Conservation (phyloP, 2,329 filamentous ascomycete genomes). For the Aspergillus sergii region DNA sequence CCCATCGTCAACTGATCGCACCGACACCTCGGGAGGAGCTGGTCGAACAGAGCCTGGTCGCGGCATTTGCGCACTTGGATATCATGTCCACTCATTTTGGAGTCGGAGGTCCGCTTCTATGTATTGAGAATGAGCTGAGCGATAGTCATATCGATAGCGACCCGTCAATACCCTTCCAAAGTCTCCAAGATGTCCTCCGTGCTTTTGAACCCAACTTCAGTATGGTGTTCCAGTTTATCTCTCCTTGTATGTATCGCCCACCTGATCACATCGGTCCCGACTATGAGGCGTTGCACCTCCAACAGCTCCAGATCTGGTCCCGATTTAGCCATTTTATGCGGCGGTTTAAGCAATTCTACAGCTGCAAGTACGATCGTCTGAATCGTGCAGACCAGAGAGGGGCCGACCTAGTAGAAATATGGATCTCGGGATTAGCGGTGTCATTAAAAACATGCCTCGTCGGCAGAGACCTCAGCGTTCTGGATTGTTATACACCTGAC, state of each 20-base stretch:
- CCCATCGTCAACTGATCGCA: neutral
- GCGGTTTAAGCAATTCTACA: neutral
- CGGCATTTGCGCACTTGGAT: conserved; percentile 2
- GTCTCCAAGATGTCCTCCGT: neutral
- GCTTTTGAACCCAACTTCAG: neutral
- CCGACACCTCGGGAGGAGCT: neutral
- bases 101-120: neutral
- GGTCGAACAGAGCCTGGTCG: neutral
- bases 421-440: neutral
- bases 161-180: neutral
- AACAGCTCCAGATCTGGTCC: neutral
- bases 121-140: neutral
- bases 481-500: neutral
- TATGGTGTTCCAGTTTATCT: neutral
- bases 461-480: neutral
- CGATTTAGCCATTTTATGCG: neutral
- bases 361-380: neutral
- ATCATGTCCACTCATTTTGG: neutral
- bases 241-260: neutral
- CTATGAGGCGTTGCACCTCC: neutral
- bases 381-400: neutral
- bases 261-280: neutral
- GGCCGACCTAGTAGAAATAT: neutral
- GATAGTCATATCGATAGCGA: neutral
- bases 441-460: neutral